Evolutionary conservation across 1,284 basidiomycete species (phyloP).

Genomic region (Phellopilus nigrolimitatus): DNA sequence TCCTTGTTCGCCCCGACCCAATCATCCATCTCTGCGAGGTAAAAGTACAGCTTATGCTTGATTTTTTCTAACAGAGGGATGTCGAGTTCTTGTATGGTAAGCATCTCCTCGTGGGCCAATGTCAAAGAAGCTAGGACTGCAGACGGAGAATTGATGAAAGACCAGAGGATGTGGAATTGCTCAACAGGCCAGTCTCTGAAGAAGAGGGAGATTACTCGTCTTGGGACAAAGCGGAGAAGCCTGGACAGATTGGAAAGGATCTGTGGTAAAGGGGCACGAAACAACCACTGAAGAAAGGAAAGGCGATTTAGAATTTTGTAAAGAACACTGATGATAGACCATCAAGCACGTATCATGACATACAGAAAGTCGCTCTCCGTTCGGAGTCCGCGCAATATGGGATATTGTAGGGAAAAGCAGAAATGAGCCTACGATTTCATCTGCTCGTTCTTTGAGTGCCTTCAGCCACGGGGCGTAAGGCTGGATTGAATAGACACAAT

Average conservation of each 20-base stretch:
- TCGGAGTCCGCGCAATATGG: slow-evolving; percentile 51
- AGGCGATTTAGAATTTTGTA: slow-evolving; percentile 27
- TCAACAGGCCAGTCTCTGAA: slow-evolving; percentile 40
- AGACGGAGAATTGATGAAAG: slow-evolving; percentile 42
- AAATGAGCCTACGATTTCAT: slow-evolving; percentile 37
- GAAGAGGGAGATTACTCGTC: slow-evolving; percentile 27
- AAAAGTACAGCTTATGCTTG: slow-evolving; percentile 42
- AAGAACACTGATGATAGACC: slow-evolving; percentile 38
- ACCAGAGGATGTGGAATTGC: slow-evolving; percentile 43
- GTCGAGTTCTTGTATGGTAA: slow-evolving; percentile 46
- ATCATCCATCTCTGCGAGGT: slow-evolving; percentile 50
- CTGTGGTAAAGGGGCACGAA: slow-evolving; percentile 40
- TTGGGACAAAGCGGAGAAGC: slow-evolving; percentile 31
- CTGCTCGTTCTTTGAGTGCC: slow-evolving; percentile 45
- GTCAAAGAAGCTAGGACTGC: slow-evolving; percentile 44
- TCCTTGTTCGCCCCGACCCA: slow-evolving; percentile 54
- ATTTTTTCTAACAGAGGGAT: slow-evolving; percentile 35
- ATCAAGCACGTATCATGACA: slow-evolving; percentile 14
- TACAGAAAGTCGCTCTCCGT: slow-evolving; percentile 41
- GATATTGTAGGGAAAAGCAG: slow-evolving; percentile 57
- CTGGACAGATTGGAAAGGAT: slow-evolving; percentile 36
- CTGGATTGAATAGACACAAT: slow-evolving; percentile 6
- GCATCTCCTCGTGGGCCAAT: slow-evolving; percentile 64
- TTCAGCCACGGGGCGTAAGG: slow-evolving; percentile 23
- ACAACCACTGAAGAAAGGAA: slow-evolving; percentile 38